Conservation (phyloP, 1,284 basidiomycete species). For the Ceratobasidium sp. region DNA sequence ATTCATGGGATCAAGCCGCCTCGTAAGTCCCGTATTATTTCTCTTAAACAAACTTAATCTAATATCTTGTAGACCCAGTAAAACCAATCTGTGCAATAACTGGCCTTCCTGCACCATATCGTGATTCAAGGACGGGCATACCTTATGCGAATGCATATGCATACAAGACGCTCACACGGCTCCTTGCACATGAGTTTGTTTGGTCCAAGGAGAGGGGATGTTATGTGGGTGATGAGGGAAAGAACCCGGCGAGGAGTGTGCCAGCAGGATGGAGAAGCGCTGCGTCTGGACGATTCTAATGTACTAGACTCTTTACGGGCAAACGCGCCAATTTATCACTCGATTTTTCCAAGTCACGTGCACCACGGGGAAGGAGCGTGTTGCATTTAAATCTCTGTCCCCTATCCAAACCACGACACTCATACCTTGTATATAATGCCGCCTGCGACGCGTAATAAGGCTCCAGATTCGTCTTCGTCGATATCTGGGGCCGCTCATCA, state of each 20-base stretch:
- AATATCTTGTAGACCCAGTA: conserved; percentile 24
- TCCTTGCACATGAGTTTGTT: conserved; percentile 67
- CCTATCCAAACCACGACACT: conserved; percentile 1
- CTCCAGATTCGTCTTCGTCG: conserved; percentile 10
- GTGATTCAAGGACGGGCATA: conserved; percentile 75
- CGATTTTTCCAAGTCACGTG: conserved; percentile 28
- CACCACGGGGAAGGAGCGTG: conserved; percentile 6
- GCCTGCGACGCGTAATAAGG: conserved; percentile 31
- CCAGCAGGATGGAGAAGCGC: conserved; percentile 36
- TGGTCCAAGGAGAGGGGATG: conserved; percentile 54
- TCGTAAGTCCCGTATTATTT: conserved; percentile 42
- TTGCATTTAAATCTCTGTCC: conserved; percentile 9
- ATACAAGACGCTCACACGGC: conserved; percentile 62
- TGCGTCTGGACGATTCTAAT: conserved; percentile 10
- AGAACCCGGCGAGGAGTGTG: conserved; percentile 45
- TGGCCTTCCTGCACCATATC: conserved; percentile 58
- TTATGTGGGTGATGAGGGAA: conserved; percentile 45
- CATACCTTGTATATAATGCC: conserved; percentile 16
- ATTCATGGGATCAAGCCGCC: conserved; percentile 24
- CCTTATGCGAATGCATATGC: conserved; percentile 75
- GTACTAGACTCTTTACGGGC: too few species aligned
- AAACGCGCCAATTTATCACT: conserved; percentile 12
- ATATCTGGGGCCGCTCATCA: background rate
- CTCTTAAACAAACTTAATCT: background rate
- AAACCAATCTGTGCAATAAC: conserved; percentile 51